Evolutionary conservation across 1,284 basidiomycete species (phyloP).

Genomic region (Ceratobasidium sp.): DNA sequence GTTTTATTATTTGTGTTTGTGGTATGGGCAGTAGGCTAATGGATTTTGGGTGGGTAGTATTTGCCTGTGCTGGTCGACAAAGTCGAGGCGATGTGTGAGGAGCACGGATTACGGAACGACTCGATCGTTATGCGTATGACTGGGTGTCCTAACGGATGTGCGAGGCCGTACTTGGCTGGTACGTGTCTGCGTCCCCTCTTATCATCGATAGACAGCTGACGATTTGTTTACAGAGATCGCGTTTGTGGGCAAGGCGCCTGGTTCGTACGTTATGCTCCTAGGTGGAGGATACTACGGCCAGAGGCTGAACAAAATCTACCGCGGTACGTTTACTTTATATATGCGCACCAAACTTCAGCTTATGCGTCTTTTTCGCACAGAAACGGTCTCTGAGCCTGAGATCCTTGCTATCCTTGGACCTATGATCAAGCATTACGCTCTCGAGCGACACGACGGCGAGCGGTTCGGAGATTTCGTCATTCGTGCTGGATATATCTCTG

Average conservation of each 20-base stretch:
- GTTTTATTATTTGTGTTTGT: conserved; percentile 49
- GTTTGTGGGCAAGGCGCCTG: conserved; percentile 96
- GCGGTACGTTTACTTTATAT: conserved; percentile 60
- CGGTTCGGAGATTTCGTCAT: conserved; percentile 97
- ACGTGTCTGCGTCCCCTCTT: conserved; percentile 48
- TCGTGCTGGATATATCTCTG: conserved; percentile 83
- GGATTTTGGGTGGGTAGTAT: conserved; percentile 65
- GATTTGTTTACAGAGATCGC: conserved; percentile 75
- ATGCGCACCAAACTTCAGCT: conserved; percentile 51
- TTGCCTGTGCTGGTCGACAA: conserved; percentile 95
- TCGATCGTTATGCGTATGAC: conserved; percentile 99
- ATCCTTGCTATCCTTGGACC: conserved; percentile 89
- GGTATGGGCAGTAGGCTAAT: conserved; percentile 10
- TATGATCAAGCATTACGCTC: conserved; percentile 94
- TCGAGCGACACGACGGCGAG: conserved; percentile 90
- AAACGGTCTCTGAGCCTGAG: conserved; percentile 93
- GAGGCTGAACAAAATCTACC: conserved; percentile 92
- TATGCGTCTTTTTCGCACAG: too few relatives aligned
- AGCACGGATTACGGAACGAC: conserved; percentile 91
- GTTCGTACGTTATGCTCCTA: conserved; percentile 93
- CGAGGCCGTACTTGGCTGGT: conserved; percentile 93
- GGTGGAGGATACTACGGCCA: conserved; percentile 96
- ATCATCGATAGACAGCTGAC: background rate
- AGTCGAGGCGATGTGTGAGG: conserved; percentile 94
- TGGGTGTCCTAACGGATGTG: conserved; percentile 94